Evolutionary conservation across 1,284 basidiomycete genomes (phyloP).

Genomic region (Trichosporon faecale): DNA sequence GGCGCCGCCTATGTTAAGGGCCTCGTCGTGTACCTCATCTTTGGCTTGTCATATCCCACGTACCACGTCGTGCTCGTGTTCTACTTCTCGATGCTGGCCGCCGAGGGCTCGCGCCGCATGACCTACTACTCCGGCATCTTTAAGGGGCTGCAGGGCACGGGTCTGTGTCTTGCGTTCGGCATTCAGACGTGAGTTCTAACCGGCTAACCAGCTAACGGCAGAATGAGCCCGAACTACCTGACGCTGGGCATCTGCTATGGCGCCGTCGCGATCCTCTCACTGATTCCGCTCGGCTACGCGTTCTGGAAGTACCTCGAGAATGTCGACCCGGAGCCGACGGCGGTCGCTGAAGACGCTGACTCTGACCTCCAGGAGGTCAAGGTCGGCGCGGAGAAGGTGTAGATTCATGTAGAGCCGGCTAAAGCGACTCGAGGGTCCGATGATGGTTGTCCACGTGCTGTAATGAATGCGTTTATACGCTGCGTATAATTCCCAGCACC

Average conservation of each 20-base stretch:
- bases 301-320: conserved; percentile 7
- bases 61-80: conserved; percentile 13
- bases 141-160: conserved; percentile 10
- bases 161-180: conserved; percentile 6
- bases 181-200: conserved; percentile 4
- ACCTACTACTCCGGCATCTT: conserved; percentile 13
- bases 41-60: conserved; percentile 4
- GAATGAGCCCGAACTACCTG: conserved; percentile 5
- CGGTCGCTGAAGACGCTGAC: neutral
- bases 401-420: neutral
- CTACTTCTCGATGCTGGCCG: conserved; percentile 8
- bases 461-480: neutral
- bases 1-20: conserved; percentile 1
- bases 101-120: conserved; percentile 5
- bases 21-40: conserved; percentile 10
- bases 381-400: neutral
- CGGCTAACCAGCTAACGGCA: neutral
- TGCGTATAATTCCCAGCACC: neutral
- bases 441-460: neutral
- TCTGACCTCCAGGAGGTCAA: neutral
- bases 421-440: neutral
- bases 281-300: conserved; percentile 5
- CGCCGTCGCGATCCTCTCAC: neutral
- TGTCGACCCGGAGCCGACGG: neutral
- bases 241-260: conserved; percentile 10